phyloP scores from a whole-genome alignment of 441 rosid species.

The Brassica hybrid region DNA sequence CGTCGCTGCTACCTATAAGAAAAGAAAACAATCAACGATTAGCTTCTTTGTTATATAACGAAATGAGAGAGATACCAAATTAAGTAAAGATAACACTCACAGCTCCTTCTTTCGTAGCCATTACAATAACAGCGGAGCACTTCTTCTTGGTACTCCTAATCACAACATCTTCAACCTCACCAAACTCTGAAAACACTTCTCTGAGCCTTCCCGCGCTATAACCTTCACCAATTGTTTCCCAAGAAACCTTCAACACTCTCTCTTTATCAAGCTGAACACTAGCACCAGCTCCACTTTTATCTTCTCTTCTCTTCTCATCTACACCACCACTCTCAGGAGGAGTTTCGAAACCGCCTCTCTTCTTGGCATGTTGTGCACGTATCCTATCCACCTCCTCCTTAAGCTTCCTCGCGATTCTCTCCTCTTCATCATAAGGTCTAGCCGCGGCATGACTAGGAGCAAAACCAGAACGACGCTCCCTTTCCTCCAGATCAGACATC shows the following conservation, averaged over 20 bases:
- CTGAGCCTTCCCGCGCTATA: not conserved
- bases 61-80: not conserved
- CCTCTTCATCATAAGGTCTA: constrained; percentile 1
- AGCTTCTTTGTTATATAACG: not conserved
- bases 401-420: not conserved
- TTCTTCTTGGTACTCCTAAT: not conserved
- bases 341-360: not conserved
- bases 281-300: not conserved
- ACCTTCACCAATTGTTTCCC: not conserved
- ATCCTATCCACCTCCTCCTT: not conserved
- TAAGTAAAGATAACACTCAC: not conserved
- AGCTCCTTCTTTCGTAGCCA: not conserved
- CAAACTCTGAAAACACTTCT: not conserved
- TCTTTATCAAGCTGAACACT: not conserved
- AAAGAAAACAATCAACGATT: not conserved
- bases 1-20: constrained; percentile 3
- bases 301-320: not conserved
- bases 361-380: not conserved
- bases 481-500: not conserved
- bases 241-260: not conserved
- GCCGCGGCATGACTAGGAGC: not conserved
- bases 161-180: not conserved
- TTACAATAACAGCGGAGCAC: not conserved
- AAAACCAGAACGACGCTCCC: not conserved
- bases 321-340: not conserved